A percentile compares a stretch with the other conserved stretches of the same genome.
Conservation (phyloP, 2,329 filamentous ascomycete genomes). For the Ustulina deusta region DNA sequence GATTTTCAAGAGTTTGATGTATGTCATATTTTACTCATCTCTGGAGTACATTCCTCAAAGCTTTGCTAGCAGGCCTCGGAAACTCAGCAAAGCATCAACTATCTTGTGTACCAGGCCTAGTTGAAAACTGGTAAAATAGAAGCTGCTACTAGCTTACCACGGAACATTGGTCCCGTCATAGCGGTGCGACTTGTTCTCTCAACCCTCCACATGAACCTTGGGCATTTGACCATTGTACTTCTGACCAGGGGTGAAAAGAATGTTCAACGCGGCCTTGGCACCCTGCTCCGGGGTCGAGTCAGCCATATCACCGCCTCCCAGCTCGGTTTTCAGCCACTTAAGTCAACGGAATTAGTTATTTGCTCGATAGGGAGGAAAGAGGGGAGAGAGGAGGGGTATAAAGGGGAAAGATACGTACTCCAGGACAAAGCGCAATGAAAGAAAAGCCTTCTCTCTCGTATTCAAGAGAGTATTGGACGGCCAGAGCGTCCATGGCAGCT, state of each 20-base stretch:
- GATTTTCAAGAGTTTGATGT: too few species aligned
- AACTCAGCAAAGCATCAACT: too few species aligned
- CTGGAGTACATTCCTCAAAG: too few species aligned
- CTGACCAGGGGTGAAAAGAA: slow-evolving; percentile 50
- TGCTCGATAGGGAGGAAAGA: neutral
- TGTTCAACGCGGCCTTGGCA: slow-evolving; percentile 54
- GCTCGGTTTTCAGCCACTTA: slow-evolving; percentile 62
- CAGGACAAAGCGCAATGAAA: slow-evolving; percentile 59
- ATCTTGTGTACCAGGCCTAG: neutral
- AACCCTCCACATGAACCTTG: slow-evolving; percentile 37
- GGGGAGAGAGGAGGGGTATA: neutral
- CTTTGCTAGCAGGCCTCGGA: too few species aligned
- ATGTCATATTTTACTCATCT: too few species aligned
- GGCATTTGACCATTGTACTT: slow-evolving; percentile 54
- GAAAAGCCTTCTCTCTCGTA: slow-evolving; percentile 58
- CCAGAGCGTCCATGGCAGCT: slow-evolving; percentile 61
- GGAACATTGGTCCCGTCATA: slow-evolving; percentile 33
- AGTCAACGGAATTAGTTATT: neutral
- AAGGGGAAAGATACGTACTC: slow-evolving; percentile 51
- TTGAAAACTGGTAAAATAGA: neutral
- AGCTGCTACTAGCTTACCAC: slow-evolving; percentile 5
- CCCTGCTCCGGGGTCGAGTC: slow-evolving; percentile 58
- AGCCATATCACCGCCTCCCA: slow-evolving; percentile 55
- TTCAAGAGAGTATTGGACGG: slow-evolving; percentile 56
- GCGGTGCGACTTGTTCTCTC: slow-evolving; percentile 30